phyloP scores from a whole-genome alignment of 2,329 filamentous ascomycete genomes.

The Xylariomycetidae sp. region DNA sequence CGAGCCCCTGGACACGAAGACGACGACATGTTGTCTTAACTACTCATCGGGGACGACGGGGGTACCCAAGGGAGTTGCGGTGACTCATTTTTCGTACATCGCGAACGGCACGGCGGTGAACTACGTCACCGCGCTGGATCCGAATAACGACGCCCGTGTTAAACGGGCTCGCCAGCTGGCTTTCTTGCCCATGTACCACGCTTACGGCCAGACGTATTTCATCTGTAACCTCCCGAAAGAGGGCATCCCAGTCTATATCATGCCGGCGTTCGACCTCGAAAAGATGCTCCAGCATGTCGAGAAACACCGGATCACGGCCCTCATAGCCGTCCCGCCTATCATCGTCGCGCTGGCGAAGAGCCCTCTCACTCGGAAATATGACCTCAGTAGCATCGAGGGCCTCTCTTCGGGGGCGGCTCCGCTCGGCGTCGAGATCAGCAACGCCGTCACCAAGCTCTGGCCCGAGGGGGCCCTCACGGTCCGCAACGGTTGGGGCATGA shows the following conservation, averaged over 20 bases:
- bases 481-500: conserved; percentile 83
- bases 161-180: conserved; percentile 46
- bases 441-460: conserved; percentile 57
- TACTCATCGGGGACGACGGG: conserved; percentile 79
- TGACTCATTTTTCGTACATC: conserved; percentile 73
- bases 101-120: conserved; percentile 62
- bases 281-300: conserved; percentile 66
- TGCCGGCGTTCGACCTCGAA: conserved; percentile 72
- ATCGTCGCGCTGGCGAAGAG: conserved; percentile 69
- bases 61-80: conserved; percentile 77
- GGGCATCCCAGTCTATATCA: conserved; percentile 68
- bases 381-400: conserved; percentile 60
- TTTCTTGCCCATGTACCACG: conserved; percentile 75
- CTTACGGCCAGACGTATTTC: conserved; percentile 68
- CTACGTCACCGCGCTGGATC: conserved; percentile 39
- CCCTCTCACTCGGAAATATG: conserved; percentile 59
- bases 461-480: conserved; percentile 29
- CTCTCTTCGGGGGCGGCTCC: conserved; percentile 68
- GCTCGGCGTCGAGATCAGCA: conserved; percentile 49
- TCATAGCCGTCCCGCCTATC: conserved; percentile 70
- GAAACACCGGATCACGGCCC: conserved; percentile 61
- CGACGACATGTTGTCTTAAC: conserved; percentile 64
- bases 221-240: conserved; percentile 53
- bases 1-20: conserved; percentile 45
- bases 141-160: conserved; percentile 41